Evolutionary conservation across 148 eudicot genomes (phyloP).

Genomic region (Oxyria digyna): DNA sequence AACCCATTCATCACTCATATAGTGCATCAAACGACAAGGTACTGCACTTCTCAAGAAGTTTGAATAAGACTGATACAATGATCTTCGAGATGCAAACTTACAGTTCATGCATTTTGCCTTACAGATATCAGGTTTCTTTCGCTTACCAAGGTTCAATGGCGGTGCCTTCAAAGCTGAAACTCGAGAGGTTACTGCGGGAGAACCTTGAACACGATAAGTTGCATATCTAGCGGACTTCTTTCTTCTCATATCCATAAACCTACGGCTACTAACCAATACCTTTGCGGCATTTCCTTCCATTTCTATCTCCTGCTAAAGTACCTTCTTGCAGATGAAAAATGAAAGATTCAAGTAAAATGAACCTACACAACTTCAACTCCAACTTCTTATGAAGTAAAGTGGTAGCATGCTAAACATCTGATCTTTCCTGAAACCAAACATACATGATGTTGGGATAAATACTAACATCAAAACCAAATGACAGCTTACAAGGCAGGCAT

Average conservation of each 20-base stretch:
- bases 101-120: conserved; percentile 25
- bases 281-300: conserved; percentile 64
- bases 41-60: conserved; percentile 52
- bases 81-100: conserved; percentile 21
- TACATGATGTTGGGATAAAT: background rate
- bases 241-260: conserved; percentile 50
- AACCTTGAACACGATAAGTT: conserved; percentile 16
- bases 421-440: background rate
- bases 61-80: conserved; percentile 33
- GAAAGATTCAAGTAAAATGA: conserved; percentile 11
- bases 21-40: conserved; percentile 68
- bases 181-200: conserved; percentile 18
- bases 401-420: background rate
- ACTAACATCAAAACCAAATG: background rate
- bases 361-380: conserved; percentile 12
- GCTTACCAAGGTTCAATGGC: conserved; percentile 37
- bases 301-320: conserved; percentile 32
- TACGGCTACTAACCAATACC: conserved; percentile 55
- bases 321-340: conserved; percentile 34
- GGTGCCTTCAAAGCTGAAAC: conserved; percentile 15
- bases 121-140: conserved; percentile 50
- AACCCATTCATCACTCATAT: conserved; percentile 56
- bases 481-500: background rate
- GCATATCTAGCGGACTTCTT: conserved; percentile 31
- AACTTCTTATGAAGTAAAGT: conserved; percentile 1